Evolutionary conservation across 805 yeast species (phyloP).

Genomic region (Metschnikowia arizonensis): DNA sequence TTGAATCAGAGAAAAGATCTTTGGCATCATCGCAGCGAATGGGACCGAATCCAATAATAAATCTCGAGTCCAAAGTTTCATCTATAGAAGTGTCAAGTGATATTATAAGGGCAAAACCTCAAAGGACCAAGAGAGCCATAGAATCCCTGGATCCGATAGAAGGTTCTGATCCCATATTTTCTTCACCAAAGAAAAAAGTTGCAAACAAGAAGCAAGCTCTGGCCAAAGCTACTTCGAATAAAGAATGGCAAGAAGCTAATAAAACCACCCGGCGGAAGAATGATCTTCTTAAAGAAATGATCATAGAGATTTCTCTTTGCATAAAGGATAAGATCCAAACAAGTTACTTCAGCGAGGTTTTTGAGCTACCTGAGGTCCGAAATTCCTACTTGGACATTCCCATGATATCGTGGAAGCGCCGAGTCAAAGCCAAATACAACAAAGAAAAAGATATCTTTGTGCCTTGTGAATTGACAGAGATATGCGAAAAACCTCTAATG

Average conservation of each 20-base stretch:
- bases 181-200: slow-evolving; percentile 8
- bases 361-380: slow-evolving; percentile 22
- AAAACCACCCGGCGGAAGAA: slow-evolving; percentile 41
- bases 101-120: neutral
- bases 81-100: neutral
- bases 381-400: slow-evolving; percentile 34
- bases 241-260: slow-evolving; percentile 35
- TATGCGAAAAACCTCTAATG: slow-evolving; percentile 43
- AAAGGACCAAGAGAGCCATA: neutral
- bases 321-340: slow-evolving; percentile 25
- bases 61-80: neutral
- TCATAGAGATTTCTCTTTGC: slow-evolving; percentile 36
- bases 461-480: slow-evolving; percentile 43
- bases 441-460: slow-evolving; percentile 46
- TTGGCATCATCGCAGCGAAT: neutral
- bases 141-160: slow-evolving; percentile 1
- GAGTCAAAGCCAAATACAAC: slow-evolving; percentile 47
- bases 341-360: slow-evolving; percentile 15
- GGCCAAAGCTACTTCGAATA: slow-evolving; percentile 14
- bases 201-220: neutral
- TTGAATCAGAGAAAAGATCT: neutral
- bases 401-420: slow-evolving; percentile 49
- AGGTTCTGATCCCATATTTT: slow-evolving; percentile 6
- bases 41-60: neutral
- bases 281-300: slow-evolving; percentile 50